Base-by-base conservation (phyloP, 2,329 filamentous ascomycete genomes). In the Emmonsiellopsis sp. region DNA sequence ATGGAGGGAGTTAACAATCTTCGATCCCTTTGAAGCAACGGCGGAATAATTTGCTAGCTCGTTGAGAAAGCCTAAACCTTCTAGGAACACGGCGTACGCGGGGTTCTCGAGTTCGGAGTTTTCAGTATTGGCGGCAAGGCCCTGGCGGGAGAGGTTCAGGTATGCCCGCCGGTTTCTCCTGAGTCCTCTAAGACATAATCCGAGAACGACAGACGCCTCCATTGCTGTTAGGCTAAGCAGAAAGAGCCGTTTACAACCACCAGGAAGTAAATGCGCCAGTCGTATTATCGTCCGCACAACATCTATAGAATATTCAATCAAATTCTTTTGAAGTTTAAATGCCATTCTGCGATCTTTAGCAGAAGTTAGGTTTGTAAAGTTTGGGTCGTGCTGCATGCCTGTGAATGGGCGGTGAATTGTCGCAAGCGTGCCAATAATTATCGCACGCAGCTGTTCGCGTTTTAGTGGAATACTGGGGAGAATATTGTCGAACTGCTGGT, bases 311-410 rank as follows among this genome's bases (percentile, higher is more conserved):
- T 32, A 49, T 11, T 40, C 47, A 16, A 49, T 49, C 6, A 49
- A 34, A 6, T 49, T 49, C 47, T 31, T 49, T 49, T 49, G 47
- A 30, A 49, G 35, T 31, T 30, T 49, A 26, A 49, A 49, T 5
- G 47, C 47, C 4, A 34, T 32, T 16, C 40, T 49, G n/a, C 40
- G 47, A 34, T 49, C 47, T 15, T 49, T 49, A 7, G 35, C 11
- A 10, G 47, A 49, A n/a, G 47, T 10, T 11, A 49, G 35, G 34
- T 49, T 10, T 11, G 47, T 41, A 15, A 49, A 49, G 7, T 49
- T 49, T 41, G 47, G 47, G 7, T 49, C 47, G 34, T 49, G 47
- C 13, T 30, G 4, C 34, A 49, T 10, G 10, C 47, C 47, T 6
- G 47, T 49, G 9, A 40, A 49, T 2, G 47, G 16, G 9, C 47